phyloP scores from a whole-genome alignment of 2,329 filamentous ascomycete species.

The Aureobasidium leucospermi region DNA sequence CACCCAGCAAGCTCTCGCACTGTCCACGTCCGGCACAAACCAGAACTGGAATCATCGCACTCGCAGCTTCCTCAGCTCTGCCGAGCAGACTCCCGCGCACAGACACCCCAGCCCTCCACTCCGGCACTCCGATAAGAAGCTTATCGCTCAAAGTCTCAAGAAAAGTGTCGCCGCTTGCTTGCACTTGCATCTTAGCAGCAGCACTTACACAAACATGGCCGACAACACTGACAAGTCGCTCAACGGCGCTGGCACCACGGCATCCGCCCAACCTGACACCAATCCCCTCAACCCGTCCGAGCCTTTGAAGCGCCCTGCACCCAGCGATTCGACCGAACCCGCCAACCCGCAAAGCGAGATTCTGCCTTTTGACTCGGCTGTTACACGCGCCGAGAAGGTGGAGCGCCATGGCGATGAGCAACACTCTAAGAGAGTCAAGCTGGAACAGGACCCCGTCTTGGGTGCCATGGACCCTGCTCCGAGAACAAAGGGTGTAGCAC shows the following conservation, averaged over 20 bases:
- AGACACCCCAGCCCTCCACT: neutral
- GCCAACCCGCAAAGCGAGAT: constrained; percentile 29
- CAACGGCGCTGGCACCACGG: neutral
- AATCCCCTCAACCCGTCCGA: constrained; percentile 23
- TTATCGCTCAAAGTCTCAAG: neutral
- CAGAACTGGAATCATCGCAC: neutral
- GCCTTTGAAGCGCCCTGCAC: constrained; percentile 19
- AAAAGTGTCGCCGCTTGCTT: constrained; percentile 7
- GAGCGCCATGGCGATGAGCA: constrained; percentile 30
- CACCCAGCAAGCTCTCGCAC: too few species aligned
- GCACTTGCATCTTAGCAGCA: neutral
- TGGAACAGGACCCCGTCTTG: constrained; percentile 24
- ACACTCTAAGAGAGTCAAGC: constrained; percentile 32
- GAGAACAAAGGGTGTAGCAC: constrained; percentile 52
- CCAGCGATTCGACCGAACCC: constrained; percentile 18
- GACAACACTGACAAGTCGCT: constrained; percentile 1
- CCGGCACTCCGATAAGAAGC: neutral
- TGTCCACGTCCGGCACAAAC: too few species aligned
- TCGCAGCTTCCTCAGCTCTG: neutral
- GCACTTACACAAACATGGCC: neutral
- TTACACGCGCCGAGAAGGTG: constrained; percentile 34
- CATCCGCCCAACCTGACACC: neutral
- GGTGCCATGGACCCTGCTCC: constrained; percentile 24
- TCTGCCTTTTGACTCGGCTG: constrained; percentile 30
- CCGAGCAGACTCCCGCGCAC: neutral